These are phyloP conservation scores for Ceratobasidium theobromae DNA, from an alignment of 1,284 basidiomycete species.

Conservation along the genomic window DNA sequence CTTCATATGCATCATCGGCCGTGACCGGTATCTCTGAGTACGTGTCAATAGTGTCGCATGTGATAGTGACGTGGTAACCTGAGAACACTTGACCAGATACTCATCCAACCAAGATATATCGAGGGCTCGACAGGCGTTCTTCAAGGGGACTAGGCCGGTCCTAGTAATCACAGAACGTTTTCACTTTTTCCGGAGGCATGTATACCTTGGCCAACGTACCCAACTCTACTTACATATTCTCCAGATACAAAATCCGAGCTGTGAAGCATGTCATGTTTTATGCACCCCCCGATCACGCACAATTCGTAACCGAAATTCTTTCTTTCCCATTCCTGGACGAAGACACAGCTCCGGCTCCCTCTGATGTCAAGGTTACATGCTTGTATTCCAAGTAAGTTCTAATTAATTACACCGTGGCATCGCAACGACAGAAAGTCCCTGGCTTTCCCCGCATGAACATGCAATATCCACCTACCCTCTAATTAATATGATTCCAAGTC, in stretches of 20 bases:
- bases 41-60: constrained; percentile 37
- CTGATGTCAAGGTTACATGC: constrained; percentile 75
- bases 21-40: constrained; percentile 90
- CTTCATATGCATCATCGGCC: constrained; percentile 65
- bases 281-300: constrained; percentile 83
- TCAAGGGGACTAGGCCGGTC: constrained; percentile 83
- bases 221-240: neutral
- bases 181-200: constrained; percentile 90
- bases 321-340: constrained; percentile 84
- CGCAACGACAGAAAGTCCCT: no score
- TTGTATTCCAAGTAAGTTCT: constrained; percentile 74
- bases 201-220: neutral
- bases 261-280: constrained; percentile 94
- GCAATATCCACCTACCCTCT: no score
- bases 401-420: no score
- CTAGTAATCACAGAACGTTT: constrained; percentile 93
- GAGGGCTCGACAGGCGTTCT: constrained; percentile 90
- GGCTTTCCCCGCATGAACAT: no score
- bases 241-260: constrained; percentile 86
- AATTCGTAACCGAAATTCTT: constrained; percentile 89
- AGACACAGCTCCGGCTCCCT: constrained; percentile 58
- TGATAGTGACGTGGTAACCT: neutral
- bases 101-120: constrained; percentile 92
- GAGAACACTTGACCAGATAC: constrained; percentile 58
- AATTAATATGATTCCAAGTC: neutral